These are phyloP conservation scores for Avena atlantica DNA, from an alignment of 176 grass and related monocot species.

Conservation along the genomic window DNA sequence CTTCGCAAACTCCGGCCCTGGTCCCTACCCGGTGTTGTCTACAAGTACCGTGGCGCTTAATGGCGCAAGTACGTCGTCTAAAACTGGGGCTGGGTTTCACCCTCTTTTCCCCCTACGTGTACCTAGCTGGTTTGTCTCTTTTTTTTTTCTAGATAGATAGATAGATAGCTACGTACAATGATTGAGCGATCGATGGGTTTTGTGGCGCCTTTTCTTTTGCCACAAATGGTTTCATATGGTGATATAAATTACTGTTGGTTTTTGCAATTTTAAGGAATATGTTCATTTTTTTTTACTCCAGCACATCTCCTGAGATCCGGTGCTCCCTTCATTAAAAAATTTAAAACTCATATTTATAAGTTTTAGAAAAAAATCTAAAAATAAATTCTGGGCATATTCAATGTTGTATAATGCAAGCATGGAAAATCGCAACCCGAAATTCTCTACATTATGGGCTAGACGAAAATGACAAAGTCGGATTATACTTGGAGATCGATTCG, in stretches of 20 bases:
- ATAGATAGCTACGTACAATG: not conserved
- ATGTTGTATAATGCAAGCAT: too few species aligned
- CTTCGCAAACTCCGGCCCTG: constrained; percentile 9
- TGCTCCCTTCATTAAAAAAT: too few species aligned
- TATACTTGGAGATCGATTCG: too few species aligned
- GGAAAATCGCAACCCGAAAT: too few species aligned
- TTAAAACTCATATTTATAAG: too few species aligned
- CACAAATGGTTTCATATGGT: not conserved
- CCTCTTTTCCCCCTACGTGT: not conserved
- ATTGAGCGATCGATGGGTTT: not conserved
- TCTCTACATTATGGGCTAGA: too few species aligned
- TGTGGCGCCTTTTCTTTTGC: not conserved
- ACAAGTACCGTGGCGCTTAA: constrained; percentile 10
- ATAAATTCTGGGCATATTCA: too few species aligned
- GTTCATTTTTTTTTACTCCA: not conserved
- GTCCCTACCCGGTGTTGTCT: not conserved
- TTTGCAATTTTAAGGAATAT: not conserved
- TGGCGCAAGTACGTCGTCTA: not conserved
- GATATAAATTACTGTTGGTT: not conserved
- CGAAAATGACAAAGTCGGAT: too few species aligned
- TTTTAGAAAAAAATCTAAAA: too few species aligned
- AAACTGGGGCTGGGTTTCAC: not conserved
- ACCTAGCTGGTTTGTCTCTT: constrained; percentile 6
- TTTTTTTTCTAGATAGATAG: not conserved
- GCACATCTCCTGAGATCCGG: too few species aligned